phyloP scores from a whole-genome alignment of 805 yeast species.

The Saturnispora besseyi region DNA sequence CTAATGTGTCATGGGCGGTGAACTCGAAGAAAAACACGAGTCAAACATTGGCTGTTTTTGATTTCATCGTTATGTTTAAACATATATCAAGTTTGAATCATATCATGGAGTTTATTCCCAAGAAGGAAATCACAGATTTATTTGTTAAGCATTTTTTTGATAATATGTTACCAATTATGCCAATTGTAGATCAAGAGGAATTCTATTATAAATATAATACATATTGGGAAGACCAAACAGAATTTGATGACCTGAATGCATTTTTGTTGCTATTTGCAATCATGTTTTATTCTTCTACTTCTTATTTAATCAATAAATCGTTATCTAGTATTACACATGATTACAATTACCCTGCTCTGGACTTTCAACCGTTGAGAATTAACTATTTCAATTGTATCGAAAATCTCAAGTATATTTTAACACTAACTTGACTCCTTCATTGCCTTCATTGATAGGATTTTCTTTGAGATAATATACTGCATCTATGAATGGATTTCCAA shows the following conservation, averaged over 20 bases:
- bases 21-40: slow-evolving; percentile 7
- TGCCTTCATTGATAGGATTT: slow-evolving; percentile 14
- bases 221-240: slow-evolving; percentile 11
- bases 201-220: slow-evolving; percentile 13
- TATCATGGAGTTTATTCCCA: slow-evolving; percentile 12
- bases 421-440: slow-evolving; percentile 15
- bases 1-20: slow-evolving; percentile 15
- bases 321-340: not conserved
- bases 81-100: slow-evolving; percentile 10
- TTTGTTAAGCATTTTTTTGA: slow-evolving; percentile 17
- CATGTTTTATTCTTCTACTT: slow-evolving; percentile 17
- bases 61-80: slow-evolving; percentile 13
- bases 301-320: slow-evolving; percentile 7
- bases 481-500: slow-evolving; percentile 16
- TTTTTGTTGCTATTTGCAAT: slow-evolving; percentile 15
- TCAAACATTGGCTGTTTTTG: slow-evolving; percentile 13
- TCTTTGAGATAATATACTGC: slow-evolving; percentile 18
- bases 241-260: slow-evolving; percentile 11
- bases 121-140: slow-evolving; percentile 8
- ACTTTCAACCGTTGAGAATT: slow-evolving; percentile 11
- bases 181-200: slow-evolving; percentile 18
- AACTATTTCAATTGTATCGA: slow-evolving; percentile 16
- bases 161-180: slow-evolving; percentile 16
- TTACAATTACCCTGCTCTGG: not conserved
- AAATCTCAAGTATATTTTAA: slow-evolving; percentile 14